Percentiles rank a stretch among this genome's conserved stretches.
Evolutionary conservation across 2,329 filamentous ascomycete species (phyloP).

Genomic region (Penicillium sp.): DNA sequence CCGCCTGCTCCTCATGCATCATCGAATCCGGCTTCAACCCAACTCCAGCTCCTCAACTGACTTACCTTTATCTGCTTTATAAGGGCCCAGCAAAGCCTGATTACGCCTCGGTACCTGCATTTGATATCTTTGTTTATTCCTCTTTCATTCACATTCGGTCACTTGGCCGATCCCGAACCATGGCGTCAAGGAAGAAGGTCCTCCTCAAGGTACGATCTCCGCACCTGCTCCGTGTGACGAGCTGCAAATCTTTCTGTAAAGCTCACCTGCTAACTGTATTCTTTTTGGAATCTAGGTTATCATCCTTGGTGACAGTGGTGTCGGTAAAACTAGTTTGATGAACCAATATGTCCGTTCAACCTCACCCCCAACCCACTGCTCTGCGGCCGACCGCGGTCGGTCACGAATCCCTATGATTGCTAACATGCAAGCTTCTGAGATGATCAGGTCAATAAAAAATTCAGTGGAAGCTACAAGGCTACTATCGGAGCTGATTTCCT

Average conservation of each 20-base stretch:
- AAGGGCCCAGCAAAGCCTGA: background rate
- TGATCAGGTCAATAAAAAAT: slow-evolving; percentile 96
- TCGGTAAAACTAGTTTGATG: slow-evolving; percentile 99
- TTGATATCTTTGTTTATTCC: background rate
- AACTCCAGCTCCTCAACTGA: slow-evolving; percentile 23
- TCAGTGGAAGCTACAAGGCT: slow-evolving; percentile 99
- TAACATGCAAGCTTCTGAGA: slow-evolving; percentile 12
- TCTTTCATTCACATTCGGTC: background rate
- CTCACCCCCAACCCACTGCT: slow-evolving; percentile 1
- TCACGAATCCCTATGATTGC: slow-evolving; percentile 14
- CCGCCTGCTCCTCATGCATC: slow-evolving; percentile 36
- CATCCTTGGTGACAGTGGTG: slow-evolving; percentile 97
- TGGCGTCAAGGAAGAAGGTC: slow-evolving; percentile 86
- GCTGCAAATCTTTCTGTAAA: background rate
- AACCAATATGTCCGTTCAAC: slow-evolving; percentile 92
- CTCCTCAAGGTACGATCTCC: slow-evolving; percentile 69
- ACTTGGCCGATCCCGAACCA: slow-evolving; percentile 38
- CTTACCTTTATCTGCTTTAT: slow-evolving; percentile 6
- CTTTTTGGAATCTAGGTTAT: slow-evolving; percentile 67
- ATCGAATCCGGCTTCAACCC: slow-evolving; percentile 31
- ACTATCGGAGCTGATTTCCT: slow-evolving; percentile 98
- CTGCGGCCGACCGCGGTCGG: slow-evolving; percentile 7
- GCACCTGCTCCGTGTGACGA: slow-evolving; percentile 14
- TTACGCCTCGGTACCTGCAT: background rate
- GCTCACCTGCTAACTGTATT: slow-evolving; percentile 10